Conservation (phyloP, 106 monocot genomes). For the Allium fistulosum region DNA sequence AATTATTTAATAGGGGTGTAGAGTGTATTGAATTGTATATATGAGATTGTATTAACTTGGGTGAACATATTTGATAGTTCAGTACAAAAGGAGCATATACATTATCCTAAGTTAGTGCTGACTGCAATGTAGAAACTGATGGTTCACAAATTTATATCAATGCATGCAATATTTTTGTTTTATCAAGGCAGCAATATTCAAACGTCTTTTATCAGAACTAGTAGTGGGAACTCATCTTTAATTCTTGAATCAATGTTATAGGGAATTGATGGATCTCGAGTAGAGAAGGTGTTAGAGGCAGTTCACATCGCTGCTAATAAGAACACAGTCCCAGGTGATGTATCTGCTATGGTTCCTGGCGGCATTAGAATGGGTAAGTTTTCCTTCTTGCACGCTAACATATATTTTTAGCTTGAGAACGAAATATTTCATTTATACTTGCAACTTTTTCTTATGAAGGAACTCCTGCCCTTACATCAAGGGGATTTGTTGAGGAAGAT, state of each 20-base stretch:
- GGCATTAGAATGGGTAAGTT: conserved; percentile 89
- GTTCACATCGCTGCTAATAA: conserved; percentile 98
- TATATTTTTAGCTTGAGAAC: neutral
- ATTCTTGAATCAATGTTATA: conserved; percentile 6
- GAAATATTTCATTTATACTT: neutral
- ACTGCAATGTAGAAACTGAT: too few relatives aligned
- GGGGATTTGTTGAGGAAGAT: conserved; percentile 91
- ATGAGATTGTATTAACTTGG: too few relatives aligned
- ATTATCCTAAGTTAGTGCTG: too few relatives aligned
- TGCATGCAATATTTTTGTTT: too few relatives aligned
- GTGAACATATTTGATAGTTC: too few relatives aligned
- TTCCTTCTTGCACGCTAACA: neutral
- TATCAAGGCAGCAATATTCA: too few relatives aligned
- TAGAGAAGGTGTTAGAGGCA: conserved; percentile 86
- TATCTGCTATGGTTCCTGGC: conserved; percentile 99
- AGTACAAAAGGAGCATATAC: too few relatives aligned
- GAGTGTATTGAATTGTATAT: too few relatives aligned
- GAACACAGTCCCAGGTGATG: conserved; percentile 96
- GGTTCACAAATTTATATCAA: too few relatives aligned
- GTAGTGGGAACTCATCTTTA: neutral
- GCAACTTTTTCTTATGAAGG: conserved; percentile 34
- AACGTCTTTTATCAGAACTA: too few relatives aligned
- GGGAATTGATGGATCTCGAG: conserved; percentile 98
- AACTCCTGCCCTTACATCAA: conserved; percentile 93
- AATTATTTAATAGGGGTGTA: too few relatives aligned